Base-by-base conservation (phyloP, 2,329 filamentous ascomycete genomes). In the Clonostachys sp. region DNA sequence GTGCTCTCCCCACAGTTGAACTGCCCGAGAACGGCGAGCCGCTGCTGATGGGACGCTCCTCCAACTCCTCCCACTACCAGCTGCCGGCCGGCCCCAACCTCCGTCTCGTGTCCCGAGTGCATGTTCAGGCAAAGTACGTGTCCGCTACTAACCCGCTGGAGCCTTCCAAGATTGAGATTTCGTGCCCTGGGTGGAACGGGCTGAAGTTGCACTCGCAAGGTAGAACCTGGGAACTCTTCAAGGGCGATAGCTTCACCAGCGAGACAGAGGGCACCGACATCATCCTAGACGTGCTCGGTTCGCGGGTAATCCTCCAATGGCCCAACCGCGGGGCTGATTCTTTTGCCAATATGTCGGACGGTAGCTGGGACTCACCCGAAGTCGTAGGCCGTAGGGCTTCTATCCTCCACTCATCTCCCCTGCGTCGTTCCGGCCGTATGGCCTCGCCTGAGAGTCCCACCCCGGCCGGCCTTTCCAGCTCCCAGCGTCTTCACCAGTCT, bases 141-240 rank as follows among this genome's bases (percentile, higher is more conserved):
- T 78, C 86, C 18, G 82, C 89, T 12, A 71, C 77, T 17, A 77
- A 80, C 47, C 79, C 80, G 6, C 78, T 89, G 57, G 83, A 89
- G 56, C 77, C 83, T 52, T 89, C 87, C 64, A 86, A 83, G 65
- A 81, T 99, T 42, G 89, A 96, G 66, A 87, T 99, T 57, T 78
- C 89, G 59, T 99, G 94, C 74, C 81, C 87, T 60, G 94, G 94
- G 18, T 97, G 92, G 92, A 99, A 99, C 65, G 94, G 94, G 14
- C 77, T 94, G 55, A 95, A 90, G 72, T 71, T 99, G 56, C 91
- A 96, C 70, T 96, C 90, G 72, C 87, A 92, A 67, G 90, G 90
- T 48, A 84, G 86, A 55, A 87, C 89, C 4, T 92, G 89, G 75
- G 89, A 96, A 55, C 70, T 99, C 59, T 78, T 75, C 53, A 96